Evolutionary conservation across 2,329 filamentous ascomycete species (phyloP), one percentile per base, ranked within the genome.

Genomic region (Sphaerulina populicola): DNA sequence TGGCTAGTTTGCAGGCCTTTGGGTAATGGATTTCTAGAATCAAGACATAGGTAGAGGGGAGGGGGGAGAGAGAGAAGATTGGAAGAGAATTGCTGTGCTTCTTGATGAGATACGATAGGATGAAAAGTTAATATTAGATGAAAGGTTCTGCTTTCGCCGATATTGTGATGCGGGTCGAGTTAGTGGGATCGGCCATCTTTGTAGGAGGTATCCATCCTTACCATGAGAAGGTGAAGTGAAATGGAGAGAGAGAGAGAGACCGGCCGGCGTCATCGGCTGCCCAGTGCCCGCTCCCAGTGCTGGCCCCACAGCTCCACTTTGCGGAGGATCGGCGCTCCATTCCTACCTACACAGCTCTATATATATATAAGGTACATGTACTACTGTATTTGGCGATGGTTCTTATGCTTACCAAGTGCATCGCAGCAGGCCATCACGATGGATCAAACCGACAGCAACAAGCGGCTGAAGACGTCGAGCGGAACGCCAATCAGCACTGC

Each of bases 401-500:
- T 7, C 23, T 27, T 38, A 21, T 46, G 30, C 42, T 44, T 39
- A 21, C 41, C 40, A 18, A 49, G 49, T 27, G 21, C 21, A 21
- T 27, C 30, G 7, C 33, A 41, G 37, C 8, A 23, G 18, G 18
- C 31, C 40, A 49, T 41, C 35, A 51, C 47, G 39, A 58, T 59
- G 57, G 49, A 56, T n/a, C 47, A 52, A 29, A 31, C 52, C 31
- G 55, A 59, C 52, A 57, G 54, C 55, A 60, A 60, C 50, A 65
- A 66, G 54, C 58, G 63, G 36, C 51, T 63, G 37, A 65, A 65
- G 47, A 54, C 57, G 15, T 53, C 60, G n/a, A 56, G 52, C 15
- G 57, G 60, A 41, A 58, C 55, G 44, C 60, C 60, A 55, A 57
- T 64, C 53, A 58, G 56, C 57, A 57, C 23, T 27, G 23, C 23